Evolutionary conservation across 345 rosid species (phyloP), one percentile per base, ranked within the genome.

Genomic region (Melastoma malabathricum): DNA sequence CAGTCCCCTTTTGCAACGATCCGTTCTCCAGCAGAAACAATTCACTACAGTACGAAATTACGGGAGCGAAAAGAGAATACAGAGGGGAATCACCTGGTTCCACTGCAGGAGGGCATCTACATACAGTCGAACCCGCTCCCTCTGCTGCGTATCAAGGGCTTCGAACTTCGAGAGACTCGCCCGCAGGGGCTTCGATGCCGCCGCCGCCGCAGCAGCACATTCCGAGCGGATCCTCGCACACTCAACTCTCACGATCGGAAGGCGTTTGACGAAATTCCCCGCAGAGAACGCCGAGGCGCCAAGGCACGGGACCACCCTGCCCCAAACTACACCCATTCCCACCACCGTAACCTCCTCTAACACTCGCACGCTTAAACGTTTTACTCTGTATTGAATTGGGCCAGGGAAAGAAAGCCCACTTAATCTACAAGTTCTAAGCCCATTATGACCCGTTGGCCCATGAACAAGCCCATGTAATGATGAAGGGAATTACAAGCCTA

Each of bases 81-180:
- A 48, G 46, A 48, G 51, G 44, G 34, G 46, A 6, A 27, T 2
- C 47, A 88, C 90, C 94, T 81, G 83, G 75, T 89, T 89, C 95
- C 90, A 89, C 6, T 79, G 75, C 15, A 81, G 90, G 52, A 86
- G 85, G 9, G 84, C 55, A 25, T 81, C 81, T 12, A 89, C 79
- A 48, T 81, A 89, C 43, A 72, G 73, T 60, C 34, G 82, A 55
- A 89, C 72, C 72, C 81, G 94, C 38, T 72, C 70, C 47, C 72
- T 73, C 63, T 86, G 95, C 58, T 12, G 62, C 13, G 69, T 61
- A 63, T 31, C 60, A 43, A 85, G 79, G 67, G 75, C 60, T 61
- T 71, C 72, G 63, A 81, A 74, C 56, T 58, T 46, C 44, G 79
- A 66, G 0, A 68, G 50, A 23, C 13, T 60, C 6, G 49, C 57